Base-by-base conservation (phyloP, 306 rosid species). In the Ammopiptanthus mongolicus region DNA sequence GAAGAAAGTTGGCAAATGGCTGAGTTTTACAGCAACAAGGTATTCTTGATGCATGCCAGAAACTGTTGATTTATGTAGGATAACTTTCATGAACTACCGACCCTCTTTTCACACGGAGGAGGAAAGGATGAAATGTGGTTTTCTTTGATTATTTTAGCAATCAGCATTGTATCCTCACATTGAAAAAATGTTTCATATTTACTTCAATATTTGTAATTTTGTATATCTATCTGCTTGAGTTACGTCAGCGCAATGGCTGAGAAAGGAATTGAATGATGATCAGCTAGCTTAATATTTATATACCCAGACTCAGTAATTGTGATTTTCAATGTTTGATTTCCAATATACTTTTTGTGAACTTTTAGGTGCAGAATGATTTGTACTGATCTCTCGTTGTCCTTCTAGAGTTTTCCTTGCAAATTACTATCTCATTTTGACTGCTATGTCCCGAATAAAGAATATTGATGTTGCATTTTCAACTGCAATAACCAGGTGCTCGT, bases 1-100 rank as follows among this genome's bases (percentile, higher is more conserved):
- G 99, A 96, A 90, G 99, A 92, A 81, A 96, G 91, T 85, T 96
- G 99, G 99, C 98, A 96, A 84, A 92, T 92, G 97, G 96, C 99
- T 62, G 99, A 96, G 87, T 96, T 96, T 84, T 96, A 96, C 86
- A 79, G 86, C 84, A 96, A 96, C 90, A 96, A 92, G 97, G 99
- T 96, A 90, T 73, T 80, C 53, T 80, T 72, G 48, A 53, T 65
- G 8, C 71, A 73, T 78, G 48, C 29, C 19, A 52, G 64, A 47
- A 67, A 51, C 69, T 65, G 51, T 59, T 69, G 66, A 74, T 18
- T 60, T 61, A 31, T 75, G 47, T 69, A 33, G 69, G 31, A 23
- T 67, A 73, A 55, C 50, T 75, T 34, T 68, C 72, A 23, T 51
- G 73, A 59, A 10, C 47, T 81, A n/a, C 42, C 12, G 48, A 76